These are phyloP conservation scores for Yamadazyma sp. DNA, from an alignment of 1,139 yeast species.

Conservation along the genomic window DNA sequence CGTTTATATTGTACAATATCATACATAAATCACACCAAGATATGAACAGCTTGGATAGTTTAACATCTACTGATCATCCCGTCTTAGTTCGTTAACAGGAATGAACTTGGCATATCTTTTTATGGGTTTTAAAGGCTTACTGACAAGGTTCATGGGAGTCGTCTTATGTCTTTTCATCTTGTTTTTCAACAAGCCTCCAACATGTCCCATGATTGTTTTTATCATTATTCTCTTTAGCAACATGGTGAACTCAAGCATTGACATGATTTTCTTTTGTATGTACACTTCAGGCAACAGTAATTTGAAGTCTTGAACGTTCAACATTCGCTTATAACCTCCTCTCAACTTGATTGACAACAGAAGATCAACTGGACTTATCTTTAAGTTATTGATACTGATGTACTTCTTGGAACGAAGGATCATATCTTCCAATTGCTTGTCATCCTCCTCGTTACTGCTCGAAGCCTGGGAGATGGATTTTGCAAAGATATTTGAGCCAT, in stretches of 20 bases:
- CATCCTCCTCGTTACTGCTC: constrained; percentile 20
- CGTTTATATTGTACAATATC: constrained; percentile 4
- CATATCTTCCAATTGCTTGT: constrained; percentile 55
- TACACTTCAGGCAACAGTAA: constrained; percentile 53
- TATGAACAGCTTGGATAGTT: not conserved
- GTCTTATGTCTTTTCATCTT: constrained; percentile 40
- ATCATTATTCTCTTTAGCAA: constrained; percentile 51
- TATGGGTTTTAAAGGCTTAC: constrained; percentile 25
- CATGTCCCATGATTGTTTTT: constrained; percentile 54
- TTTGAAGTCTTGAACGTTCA: constrained; percentile 61
- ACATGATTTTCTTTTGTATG: constrained; percentile 50
- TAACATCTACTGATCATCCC: not conserved
- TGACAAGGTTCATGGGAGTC: constrained; percentile 3
- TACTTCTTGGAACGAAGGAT: constrained; percentile 57
- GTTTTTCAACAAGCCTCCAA: constrained; percentile 57
- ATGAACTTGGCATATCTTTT: constrained; percentile 29
- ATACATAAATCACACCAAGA: constrained; percentile 1
- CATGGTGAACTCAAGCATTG: constrained; percentile 54
- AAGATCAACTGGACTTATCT: constrained; percentile 45
- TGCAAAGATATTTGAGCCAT: constrained; percentile 1
- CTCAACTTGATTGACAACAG: constrained; percentile 59
- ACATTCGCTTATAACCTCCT: constrained; percentile 52
- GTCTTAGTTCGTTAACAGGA: constrained; percentile 13
- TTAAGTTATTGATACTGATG: constrained; percentile 53
- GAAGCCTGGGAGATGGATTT: constrained; percentile 13